A percentile compares a stretch with the other conserved stretches of the same genome.
Evolutionary conservation across 2,329 filamentous ascomycete species (phyloP).

Genomic region (Exophiala phaeomuriformis): DNA sequence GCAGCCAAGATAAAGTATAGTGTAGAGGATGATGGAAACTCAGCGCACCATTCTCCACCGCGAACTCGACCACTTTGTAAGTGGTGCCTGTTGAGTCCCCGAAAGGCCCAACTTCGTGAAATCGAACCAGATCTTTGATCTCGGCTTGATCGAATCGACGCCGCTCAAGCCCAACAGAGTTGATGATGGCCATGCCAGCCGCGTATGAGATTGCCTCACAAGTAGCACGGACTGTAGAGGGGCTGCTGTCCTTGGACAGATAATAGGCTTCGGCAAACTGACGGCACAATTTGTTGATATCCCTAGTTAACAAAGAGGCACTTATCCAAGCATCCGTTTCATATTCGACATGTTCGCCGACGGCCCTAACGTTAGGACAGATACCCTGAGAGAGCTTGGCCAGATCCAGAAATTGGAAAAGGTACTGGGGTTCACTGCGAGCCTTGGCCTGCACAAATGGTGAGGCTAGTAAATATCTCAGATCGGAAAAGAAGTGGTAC

Average conservation of each 20-base stretch:
- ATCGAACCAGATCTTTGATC: constrained; percentile 75
- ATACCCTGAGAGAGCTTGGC: constrained; percentile 96
- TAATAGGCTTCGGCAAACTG: constrained; percentile 79
- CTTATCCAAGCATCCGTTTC: constrained; percentile 98
- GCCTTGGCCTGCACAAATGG: constrained; percentile 81
- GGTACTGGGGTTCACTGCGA: constrained; percentile 74
- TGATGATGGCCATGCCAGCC: constrained; percentile 76
- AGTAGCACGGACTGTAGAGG: constrained; percentile 24
- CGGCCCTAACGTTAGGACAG: constrained; percentile 82
- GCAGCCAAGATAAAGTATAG: constrained; percentile 91
- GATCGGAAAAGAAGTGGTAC: constrained; percentile 95
- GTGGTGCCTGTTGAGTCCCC: constrained; percentile 2
- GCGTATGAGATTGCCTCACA: constrained; percentile 60
- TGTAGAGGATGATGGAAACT: constrained; percentile 97
- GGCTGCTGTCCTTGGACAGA: constrained; percentile 12
- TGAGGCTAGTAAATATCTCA: constrained; percentile 84
- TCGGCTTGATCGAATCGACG: constrained; percentile 78
- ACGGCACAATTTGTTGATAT: constrained; percentile 87
- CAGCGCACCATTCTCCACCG: constrained; percentile 81
- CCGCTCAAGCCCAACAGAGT: constrained; percentile 83
- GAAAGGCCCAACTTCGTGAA: constrained; percentile 56
- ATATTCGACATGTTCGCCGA: constrained; percentile 95
- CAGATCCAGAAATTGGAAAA: constrained; percentile 89
- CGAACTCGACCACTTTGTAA: constrained; percentile 69
- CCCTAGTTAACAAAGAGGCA: constrained; percentile 84